These are phyloP conservation scores for Fennellomyces sp. DNA, from an alignment of 371 early-diverging fungal genomes.

Conservation along the genomic window DNA sequence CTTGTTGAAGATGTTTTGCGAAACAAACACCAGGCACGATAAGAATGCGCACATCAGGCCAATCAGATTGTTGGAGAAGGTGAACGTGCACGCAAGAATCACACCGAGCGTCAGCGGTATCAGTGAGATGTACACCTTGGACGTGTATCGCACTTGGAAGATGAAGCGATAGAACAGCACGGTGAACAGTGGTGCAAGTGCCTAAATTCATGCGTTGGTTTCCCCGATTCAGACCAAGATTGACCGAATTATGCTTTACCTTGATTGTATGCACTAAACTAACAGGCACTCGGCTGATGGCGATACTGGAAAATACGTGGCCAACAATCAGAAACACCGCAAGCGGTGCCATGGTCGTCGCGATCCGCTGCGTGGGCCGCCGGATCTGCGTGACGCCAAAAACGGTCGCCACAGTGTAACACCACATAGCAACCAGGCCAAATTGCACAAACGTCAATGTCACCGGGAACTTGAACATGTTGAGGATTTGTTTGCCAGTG, in stretches of 20 bases:
- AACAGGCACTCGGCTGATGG: constrained; percentile 78
- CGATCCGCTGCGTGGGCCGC: constrained; percentile 53
- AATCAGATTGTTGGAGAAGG: constrained; percentile 57
- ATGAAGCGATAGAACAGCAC: constrained; percentile 75
- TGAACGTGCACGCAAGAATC: constrained; percentile 64
- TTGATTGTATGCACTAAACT: constrained; percentile 91
- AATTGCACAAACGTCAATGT: constrained; percentile 83
- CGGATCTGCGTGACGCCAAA: constrained; percentile 53
- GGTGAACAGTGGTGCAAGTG: constrained; percentile 87
- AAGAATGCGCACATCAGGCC: constrained; percentile 75
- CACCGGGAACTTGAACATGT: constrained; percentile 72
- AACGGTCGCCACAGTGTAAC: constrained; percentile 44
- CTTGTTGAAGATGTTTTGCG: constrained; percentile 85
- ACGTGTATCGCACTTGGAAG: constrained; percentile 65
- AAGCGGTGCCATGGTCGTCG: constrained; percentile 70
- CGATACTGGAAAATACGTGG: constrained; percentile 79
- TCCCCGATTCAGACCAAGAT: too few species aligned
- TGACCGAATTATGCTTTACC: constrained; percentile 51
- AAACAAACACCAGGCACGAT: constrained; percentile 80
- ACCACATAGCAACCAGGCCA: constrained; percentile 66
- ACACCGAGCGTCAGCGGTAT: constrained; percentile 87
- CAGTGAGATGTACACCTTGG: constrained; percentile 73
- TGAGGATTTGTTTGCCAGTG: constrained; percentile 76
- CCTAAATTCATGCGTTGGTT: constrained; percentile 43
- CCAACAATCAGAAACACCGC: constrained; percentile 82